Evolutionary conservation across 495 filamentous ascomycete species (phyloP), one percentile per base, ranked within the genome.

Genomic region (Sphaerosporella brunnea): DNA sequence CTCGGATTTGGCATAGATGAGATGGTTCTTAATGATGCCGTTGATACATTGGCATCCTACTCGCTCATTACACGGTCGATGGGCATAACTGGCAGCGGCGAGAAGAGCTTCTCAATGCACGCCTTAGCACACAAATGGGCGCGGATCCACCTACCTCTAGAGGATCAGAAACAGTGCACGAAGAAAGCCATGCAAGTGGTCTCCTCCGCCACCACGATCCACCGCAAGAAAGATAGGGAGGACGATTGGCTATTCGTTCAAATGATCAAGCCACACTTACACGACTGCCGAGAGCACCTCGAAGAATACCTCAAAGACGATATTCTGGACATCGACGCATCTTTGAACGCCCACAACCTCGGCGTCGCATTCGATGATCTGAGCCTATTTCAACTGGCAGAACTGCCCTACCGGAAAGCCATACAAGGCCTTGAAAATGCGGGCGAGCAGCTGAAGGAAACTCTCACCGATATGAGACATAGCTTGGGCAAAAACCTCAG

Each of bases 51-150:
- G 13, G 28, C 13, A 5, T 7, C 28, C 28, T 32, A 32, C 13
- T 32, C 28, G 7, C 28, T 32, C 28, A 7, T 32, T 13, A 32
- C 5, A 32, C 28, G 28, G 7, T 7, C 28, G 13, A 32, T 7
- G 28, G 13, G 28, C 28, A 32, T 32, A 8, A 24, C 28, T 21
- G 24, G 24, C 8, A 23, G 18, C 8, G n/a, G n/a, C n/a, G n/a
- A n/a, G n/a, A n/a, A n/a, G n/a, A 53, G 25, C n/a, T 35, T 54
- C 44, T 52, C 52, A n/a, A 52, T 54, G 20, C 52, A 54, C 20
- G 48, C 49, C 18, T 48, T 54, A 1, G 48, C 47, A 23, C 44
- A 52, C 10, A 49, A 54, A 20, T 54, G 48, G 48, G 52, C 52
- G 4, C 52, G 48, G 9, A 43, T 42, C 38, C 46, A 49, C 25